Evolutionary conservation across 345 rosid genomes (phyloP), one percentile per base, ranked within the genome.

Genomic region (Dipteronia dyeriana): DNA sequence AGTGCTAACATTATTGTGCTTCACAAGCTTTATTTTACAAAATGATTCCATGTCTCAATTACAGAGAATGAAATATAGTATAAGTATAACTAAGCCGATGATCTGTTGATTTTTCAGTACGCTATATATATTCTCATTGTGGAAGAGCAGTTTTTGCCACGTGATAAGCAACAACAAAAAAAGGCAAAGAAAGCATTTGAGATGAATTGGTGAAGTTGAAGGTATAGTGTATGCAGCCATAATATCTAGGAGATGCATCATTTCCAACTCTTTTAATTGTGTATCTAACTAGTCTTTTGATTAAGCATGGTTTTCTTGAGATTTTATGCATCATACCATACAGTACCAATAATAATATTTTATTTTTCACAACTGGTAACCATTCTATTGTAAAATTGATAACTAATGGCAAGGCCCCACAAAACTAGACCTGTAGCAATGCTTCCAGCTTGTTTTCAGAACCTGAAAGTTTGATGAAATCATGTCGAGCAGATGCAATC

Each of bases 401-500:
- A 64, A 19, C 45, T 12, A 63, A 79, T 70, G 31, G 67, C 14
- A 69, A 66, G 43, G 31, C 29, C 53, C 34, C 68, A 78, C 6
- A 39, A 14, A 29, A 78, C 51, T 65, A 66, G 80, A 95, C 98
- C 98, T 95, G 99, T 68, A 92, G 75, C 80, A 93, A 84, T 43
- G 94, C 90, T 84, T 95, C 99, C 69, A 95, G 85, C 92, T 95
- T 95, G 86, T 95, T 93, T 82, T 95, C 97, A 70, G 94, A 84
- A 45, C 96, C 98, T 76, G 95, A 85, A 82, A 95, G 92, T 78
- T 88, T 93, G 81, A 91, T 82, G 76, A 95, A 95, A 88, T 93
- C 97, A 83, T 93, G 99, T 45, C 97, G 92, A 75, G 97, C 97
- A 54, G 92, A 86, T 61, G 99, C 94, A 81, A 93, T 86, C 88